phyloP scores from a whole-genome alignment of 768 basidiomycete species.

The Pisolithus sp. region DNA sequence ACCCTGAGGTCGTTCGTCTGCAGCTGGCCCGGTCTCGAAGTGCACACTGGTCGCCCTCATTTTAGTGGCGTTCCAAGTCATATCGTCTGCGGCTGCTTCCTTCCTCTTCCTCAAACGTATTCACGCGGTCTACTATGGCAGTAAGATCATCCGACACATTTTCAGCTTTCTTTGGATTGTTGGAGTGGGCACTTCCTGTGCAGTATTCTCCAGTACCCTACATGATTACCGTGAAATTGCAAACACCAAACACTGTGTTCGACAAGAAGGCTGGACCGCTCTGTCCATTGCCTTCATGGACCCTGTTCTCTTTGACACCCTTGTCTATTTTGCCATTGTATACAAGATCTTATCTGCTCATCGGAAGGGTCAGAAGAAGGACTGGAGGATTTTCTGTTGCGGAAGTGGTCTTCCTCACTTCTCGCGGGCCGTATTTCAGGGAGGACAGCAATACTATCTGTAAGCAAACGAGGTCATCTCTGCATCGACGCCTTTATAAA shows the following conservation, averaged over 20 bases:
- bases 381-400: constrained; percentile 15
- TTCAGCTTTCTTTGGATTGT: constrained; percentile 31
- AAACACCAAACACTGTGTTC: constrained; percentile 29
- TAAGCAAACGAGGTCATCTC: constrained; percentile 9
- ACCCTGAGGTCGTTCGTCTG: neutral
- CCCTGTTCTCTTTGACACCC: constrained; percentile 26
- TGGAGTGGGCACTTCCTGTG: constrained; percentile 19
- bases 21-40: constrained; percentile 18
- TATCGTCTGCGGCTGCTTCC: constrained; percentile 23
- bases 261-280: constrained; percentile 15
- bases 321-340: constrained; percentile 30
- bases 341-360: constrained; percentile 22
- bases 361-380: neutral
- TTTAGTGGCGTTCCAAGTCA: constrained; percentile 11
- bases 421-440: constrained; percentile 28
- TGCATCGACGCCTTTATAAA: neutral
- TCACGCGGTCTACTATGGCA: constrained; percentile 28
- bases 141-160: constrained; percentile 11
- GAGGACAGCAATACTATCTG: constrained; percentile 36
- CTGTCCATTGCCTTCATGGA: constrained; percentile 23
- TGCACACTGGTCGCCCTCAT: constrained; percentile 16
- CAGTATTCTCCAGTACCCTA: constrained; percentile 21
- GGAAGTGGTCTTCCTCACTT: constrained; percentile 25
- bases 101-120: constrained; percentile 35
- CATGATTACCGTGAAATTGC: constrained; percentile 23